Conservation (phyloP, 2,329 filamentous ascomycete species). For the Huntiella abstrusa region DNA sequence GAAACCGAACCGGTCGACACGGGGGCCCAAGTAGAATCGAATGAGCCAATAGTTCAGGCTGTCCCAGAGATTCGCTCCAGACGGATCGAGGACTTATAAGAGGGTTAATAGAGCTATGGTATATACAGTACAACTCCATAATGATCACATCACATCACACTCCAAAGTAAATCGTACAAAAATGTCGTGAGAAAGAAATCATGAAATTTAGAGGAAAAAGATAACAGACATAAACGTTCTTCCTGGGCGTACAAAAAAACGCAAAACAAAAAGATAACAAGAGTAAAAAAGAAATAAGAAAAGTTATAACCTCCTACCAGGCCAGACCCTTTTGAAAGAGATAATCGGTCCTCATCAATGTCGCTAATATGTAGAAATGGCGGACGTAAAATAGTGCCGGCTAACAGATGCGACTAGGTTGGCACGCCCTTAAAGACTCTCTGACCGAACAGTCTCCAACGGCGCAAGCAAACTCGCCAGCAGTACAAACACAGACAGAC, state of each 20-base stretch:
- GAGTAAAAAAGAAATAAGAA: constrained; percentile 5
- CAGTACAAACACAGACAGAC: no score
- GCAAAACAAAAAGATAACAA: constrained; percentile 19
- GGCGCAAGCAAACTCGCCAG: no score
- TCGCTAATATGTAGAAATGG: neutral
- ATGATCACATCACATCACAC: neutral
- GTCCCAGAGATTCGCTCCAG: neutral
- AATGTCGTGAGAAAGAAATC: constrained; percentile 5
- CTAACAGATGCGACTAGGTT: no score
- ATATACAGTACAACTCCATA: neutral
- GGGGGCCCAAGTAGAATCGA: neutral
- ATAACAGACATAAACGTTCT: constrained; percentile 7
- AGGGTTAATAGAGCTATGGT: neutral
- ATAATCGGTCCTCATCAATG: constrained; percentile 7
- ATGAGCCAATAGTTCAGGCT: neutral
- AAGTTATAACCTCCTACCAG: constrained; percentile 7
- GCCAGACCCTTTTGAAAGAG: constrained; percentile 10
- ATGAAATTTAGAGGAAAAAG: constrained; percentile 1
- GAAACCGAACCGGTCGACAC: neutral
- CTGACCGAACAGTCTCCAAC: no score
- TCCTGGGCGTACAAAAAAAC: constrained; percentile 4
- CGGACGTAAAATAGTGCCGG: no score
- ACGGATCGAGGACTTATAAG: neutral
- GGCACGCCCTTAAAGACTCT: no score
- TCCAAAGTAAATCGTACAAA: neutral